Evolutionary conservation across 805 yeast species (phyloP), one percentile per base, ranked within the genome.

Genomic region (Debaryomyces castellii): DNA sequence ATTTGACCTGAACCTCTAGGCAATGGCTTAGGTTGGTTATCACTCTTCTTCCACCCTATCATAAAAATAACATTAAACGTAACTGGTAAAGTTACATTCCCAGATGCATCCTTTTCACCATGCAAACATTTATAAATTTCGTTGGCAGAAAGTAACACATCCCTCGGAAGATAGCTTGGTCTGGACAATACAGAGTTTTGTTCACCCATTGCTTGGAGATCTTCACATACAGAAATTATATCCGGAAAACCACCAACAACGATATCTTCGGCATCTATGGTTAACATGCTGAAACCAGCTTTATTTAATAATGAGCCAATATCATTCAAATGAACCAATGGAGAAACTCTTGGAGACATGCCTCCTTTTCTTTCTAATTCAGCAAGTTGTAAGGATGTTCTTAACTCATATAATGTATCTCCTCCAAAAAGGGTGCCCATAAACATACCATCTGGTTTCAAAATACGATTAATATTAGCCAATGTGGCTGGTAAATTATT

Each of bases 31-130:
- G 91, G 89, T 59, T 87, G 89, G 41, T 65, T 59, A 5, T 79
- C 78, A 44, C 87, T 77, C 51, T 83, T 82, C 61, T 87, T 89
- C 96, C 96, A 89, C 2, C 96, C 96, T 59, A 89, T 86, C 89
- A 88, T 84, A 60, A 84, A 85, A 21, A 88, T 80, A 44, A 89
- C 79, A 49, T 89, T 70, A 65, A 80, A 89, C 0, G 96, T 88
- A 8, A 89, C 90, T 1, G 96, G 96, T n/a, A 88, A 60, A 0
- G 81, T 68, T 55, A 52, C 71, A 5, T 51, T 42, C 2, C 74
- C 80, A 12, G 68, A 51, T 2, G 65, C 68, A 48, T 79, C 87
- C 5, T 61, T 61, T 40, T 83, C 85, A 1, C 89, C 90, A 60
- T 89, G 92, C 60, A 89, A 68, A 5, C 80, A 69, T 51, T 73